Conservation (phyloP, 2,329 filamentous ascomycete genomes). For the Arthroderma sp. region DNA sequence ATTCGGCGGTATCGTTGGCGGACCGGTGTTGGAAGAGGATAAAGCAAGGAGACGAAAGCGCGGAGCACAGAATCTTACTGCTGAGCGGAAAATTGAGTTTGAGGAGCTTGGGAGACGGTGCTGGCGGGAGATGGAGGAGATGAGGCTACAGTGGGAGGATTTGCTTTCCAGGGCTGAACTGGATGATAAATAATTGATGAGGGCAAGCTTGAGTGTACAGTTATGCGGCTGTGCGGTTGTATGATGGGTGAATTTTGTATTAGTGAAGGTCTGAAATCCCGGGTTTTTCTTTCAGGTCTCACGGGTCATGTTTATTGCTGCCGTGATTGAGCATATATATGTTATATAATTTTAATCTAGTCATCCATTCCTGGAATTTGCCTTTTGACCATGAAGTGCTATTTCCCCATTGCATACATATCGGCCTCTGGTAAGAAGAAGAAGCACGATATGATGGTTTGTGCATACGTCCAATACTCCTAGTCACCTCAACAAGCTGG, state of each 20-base stretch:
- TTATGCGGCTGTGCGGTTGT: background rate
- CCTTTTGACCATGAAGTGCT: too few species aligned
- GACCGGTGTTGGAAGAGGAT: conserved; percentile 39
- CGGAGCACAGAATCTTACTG: conserved; percentile 44
- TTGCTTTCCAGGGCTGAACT: conserved; percentile 24
- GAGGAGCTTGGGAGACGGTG: conserved; percentile 28
- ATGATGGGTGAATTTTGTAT: background rate
- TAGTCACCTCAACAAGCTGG: too few species aligned
- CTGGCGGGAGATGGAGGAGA: conserved; percentile 31
- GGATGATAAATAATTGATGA: background rate
- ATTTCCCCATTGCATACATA: too few species aligned
- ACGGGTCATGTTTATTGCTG: too few species aligned
- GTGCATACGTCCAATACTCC: too few species aligned
- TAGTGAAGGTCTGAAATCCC: background rate
- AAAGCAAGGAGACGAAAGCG: conserved; percentile 44
- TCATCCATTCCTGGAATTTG: too few species aligned
- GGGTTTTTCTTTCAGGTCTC: too few species aligned
- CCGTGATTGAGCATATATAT: too few species aligned
- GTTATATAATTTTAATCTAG: too few species aligned
- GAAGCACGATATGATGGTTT: too few species aligned
- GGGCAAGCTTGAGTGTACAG: background rate
- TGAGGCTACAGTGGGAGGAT: conserved; percentile 27
- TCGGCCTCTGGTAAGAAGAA: too few species aligned
- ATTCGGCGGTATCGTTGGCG: conserved; percentile 40
- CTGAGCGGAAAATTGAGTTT: conserved; percentile 24